These are phyloP conservation scores for Saccharomyces hybrid DNA, from an alignment of 1,139 yeast species.

Conservation along the genomic window DNA sequence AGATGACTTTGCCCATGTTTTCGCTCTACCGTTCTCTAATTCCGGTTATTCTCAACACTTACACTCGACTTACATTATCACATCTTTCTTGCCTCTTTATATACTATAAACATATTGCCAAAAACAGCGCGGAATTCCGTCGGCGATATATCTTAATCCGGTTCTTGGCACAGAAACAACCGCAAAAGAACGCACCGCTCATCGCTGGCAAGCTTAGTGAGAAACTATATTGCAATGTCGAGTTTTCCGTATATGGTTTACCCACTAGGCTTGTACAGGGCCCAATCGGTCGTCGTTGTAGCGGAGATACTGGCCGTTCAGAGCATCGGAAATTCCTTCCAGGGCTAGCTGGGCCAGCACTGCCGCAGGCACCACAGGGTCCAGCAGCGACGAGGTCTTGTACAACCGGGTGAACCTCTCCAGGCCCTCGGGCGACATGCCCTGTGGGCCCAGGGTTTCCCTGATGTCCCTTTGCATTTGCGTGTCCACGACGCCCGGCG, in stretches of 20 bases:
- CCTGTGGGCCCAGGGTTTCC: constrained; percentile 39
- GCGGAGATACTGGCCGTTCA: constrained; percentile 61
- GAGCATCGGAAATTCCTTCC: constrained; percentile 43
- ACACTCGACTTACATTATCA: no score
- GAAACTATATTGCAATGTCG: not conserved
- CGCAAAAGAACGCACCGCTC: not conserved
- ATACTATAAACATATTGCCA: constrained; percentile 10
- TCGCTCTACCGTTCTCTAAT: not conserved
- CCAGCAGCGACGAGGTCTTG: constrained; percentile 44
- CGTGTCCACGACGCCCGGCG: constrained; percentile 93
- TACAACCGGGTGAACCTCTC: constrained; percentile 56
- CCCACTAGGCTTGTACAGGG: not conserved
- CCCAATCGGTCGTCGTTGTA: constrained; percentile 38
- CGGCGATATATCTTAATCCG: not conserved
- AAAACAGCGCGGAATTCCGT: constrained; percentile 32
- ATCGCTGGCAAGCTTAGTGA: not conserved
- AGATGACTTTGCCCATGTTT: constrained; percentile 31
- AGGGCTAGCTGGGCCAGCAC: constrained; percentile 60
- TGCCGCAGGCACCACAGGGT: constrained; percentile 62
- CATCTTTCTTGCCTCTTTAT: no score
- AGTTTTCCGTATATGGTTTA: not conserved
- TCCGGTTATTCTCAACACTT: no score
- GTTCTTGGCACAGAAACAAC: not conserved
- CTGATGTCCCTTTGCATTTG: constrained; percentile 75
- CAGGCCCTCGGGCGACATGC: constrained; percentile 52